Evolutionary conservation across 2,329 filamentous ascomycete genomes (phyloP), one percentile per base, ranked within the genome.

Genomic region (Aspergillus niger): DNA sequence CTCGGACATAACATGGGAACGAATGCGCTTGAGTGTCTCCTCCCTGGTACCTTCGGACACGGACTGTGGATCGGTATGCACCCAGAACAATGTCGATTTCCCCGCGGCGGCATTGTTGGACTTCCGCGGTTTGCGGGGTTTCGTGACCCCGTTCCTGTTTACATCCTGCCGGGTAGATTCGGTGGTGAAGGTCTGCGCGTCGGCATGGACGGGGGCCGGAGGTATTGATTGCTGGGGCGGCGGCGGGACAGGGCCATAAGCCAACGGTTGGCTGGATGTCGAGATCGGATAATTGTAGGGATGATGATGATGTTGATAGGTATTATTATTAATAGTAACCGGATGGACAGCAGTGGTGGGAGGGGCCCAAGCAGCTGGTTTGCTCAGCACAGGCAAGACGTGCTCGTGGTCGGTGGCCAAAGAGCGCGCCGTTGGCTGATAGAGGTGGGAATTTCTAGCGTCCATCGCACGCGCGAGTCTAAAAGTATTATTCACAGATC

Each of bases 1-100:
- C 59, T 77, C 75, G 41, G 75, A 77, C 75, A 77, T 77, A 44
- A 77, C 75, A 71, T 77, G 75, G 17, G 75, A 77, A n/a, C 75
- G 74, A 52, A 77, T 77, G 38, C 75, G 72, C 64, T 77, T 77
- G 60, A 77, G 64, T 1, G 75, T 77, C 50, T 77, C 75, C 41
- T 77, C 75, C 30, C 70, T 71, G 11, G 72, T 75, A 8, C 75
- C 75, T 54, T 68, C 69, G 2, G 74, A 70, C n/a, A 72, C 74
- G 1, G 75, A 74, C 57, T 77, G 68, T 8, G 69, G 70, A 56
- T 77, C 75, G 30, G 70, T 74, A 67, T 77, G 68, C 58, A 77
- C 75, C 75, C 75, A 77, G 63, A 77, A 77, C 52, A 77, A 57
- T 10, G 75, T 74, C n/a, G 75, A 75, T 55, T 70, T 71, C 32